Conservation (phyloP, 352 stramenopile genomes). For the Globisporangium paddicum region DNA sequence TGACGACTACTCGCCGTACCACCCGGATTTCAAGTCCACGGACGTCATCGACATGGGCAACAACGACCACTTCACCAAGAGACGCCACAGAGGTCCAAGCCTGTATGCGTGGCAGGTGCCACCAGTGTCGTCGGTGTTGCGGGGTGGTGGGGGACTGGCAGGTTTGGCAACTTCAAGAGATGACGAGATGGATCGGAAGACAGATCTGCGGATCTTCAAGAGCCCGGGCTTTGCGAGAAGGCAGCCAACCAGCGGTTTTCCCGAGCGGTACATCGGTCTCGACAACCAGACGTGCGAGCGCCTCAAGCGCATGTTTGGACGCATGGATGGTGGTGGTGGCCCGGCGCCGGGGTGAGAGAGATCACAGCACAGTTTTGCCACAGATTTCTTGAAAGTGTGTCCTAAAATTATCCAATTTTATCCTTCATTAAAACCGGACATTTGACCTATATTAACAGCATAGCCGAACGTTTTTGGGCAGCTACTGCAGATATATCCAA, state of each 20-base stretch:
- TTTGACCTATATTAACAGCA: no score
- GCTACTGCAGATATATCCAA: no score
- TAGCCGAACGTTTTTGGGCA: no score
- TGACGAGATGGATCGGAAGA: slow-evolving; percentile 23
- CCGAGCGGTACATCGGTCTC: slow-evolving; percentile 73
- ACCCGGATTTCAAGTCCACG: slow-evolving; percentile 46
- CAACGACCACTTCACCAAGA: slow-evolving; percentile 19
- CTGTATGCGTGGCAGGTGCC: slow-evolving; percentile 2
- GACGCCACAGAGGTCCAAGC: neutral
- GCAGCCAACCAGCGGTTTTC: slow-evolving; percentile 47
- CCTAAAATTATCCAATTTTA: no score
- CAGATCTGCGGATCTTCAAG: slow-evolving; percentile 79
- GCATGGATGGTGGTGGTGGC: slow-evolving; percentile 33
- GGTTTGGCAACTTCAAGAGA: neutral
- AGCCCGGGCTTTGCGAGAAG: slow-evolving; percentile 45
- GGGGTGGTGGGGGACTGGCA: neutral
- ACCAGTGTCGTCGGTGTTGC: neutral
- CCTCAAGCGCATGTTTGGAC: slow-evolving; percentile 70
- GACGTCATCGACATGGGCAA: slow-evolving; percentile 35
- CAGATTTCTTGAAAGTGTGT: no score
- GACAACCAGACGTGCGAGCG: slow-evolving; percentile 72
- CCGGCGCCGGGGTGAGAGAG: neutral
- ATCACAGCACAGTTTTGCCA: no score
- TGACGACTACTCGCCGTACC: slow-evolving; percentile 78
- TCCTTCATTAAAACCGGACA: no score